Base-by-base conservation (phyloP, 345 rosid species). In the Brassica cretica region DNA sequence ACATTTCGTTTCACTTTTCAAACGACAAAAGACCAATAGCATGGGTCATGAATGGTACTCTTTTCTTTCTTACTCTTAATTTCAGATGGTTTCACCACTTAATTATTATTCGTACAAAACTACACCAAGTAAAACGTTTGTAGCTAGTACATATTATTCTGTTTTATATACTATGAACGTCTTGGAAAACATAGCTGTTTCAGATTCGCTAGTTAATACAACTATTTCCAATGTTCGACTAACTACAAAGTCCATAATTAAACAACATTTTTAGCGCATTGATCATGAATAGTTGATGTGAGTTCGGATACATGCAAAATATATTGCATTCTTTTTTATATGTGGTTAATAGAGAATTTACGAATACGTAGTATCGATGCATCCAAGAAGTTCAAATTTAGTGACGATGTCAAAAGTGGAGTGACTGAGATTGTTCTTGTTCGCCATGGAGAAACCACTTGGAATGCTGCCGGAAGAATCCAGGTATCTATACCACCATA, bases 381-480 rank as follows among this genome's bases (percentile, higher is more conserved):
- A 32, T 18, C 27, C 7, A 75, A 24, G 53, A 79, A 75, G 75
- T 79, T 51, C 61, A 74, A 79, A 19, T 74, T 75, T 75, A 59
- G 16, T 24, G 71, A 80, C 2, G 78, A 79, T 53, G 60, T n/a
- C 29, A 72, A 60, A 62, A 74, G 66, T 72, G 77, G 61, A 46
- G 73, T 76, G 49, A 81, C 83, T 61, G 74, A 81, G 77, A 76
- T 81, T 35, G 80, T 81, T 71, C 83, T 81, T 81, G 83, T 81
- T 71, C 83, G 83, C 21, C 83, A 81, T 71, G 83, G 83, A 66
- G 83, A 81, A 66, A 81, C 83, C 74, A 76, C 80, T 65, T 81
- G 83, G 83, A 81, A 81, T 76, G 77, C 80, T 76, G 83, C 83
- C 7, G 80, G 83, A 60, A 66, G 83, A 72, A 81, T 81, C 66